Conservation (phyloP, 2,329 filamentous ascomycete genomes). For the Penicillium verrucosum region DNA sequence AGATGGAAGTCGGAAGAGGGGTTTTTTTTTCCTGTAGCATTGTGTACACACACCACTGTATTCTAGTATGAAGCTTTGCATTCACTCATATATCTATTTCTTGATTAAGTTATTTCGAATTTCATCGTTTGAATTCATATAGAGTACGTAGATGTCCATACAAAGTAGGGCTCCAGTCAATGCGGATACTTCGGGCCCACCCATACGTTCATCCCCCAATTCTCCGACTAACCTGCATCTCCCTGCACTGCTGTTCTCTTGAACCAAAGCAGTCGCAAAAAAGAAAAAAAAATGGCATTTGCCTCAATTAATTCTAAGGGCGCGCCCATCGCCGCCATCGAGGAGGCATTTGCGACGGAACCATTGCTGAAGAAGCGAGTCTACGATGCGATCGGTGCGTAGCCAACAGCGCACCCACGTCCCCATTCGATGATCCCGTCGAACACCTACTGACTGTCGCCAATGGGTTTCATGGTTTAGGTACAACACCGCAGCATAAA, state of each 20-base stretch:
- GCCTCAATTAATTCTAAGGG: slow-evolving; percentile 32
- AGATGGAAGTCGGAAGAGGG: not conserved
- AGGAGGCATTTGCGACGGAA: slow-evolving; percentile 42
- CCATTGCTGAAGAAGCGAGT: slow-evolving; percentile 40
- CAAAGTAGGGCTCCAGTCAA: not conserved
- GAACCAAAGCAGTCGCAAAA: slow-evolving; percentile 19
- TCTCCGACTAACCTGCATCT: slow-evolving; percentile 12
- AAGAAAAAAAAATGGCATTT: slow-evolving; percentile 34
- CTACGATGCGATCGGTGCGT: slow-evolving; percentile 45
- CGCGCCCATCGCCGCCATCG: slow-evolving; percentile 33
- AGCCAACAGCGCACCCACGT: slow-evolving; percentile 12
- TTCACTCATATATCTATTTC: slow-evolving; percentile 9
- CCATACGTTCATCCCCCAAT: slow-evolving; percentile 16
- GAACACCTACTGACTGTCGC: slow-evolving; percentile 14
- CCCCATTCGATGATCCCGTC: slow-evolving; percentile 2
- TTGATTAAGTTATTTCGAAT: not conserved
- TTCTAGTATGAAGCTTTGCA: slow-evolving; percentile 24
- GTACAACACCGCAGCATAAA: slow-evolving; percentile 36
- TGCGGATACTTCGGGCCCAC: slow-evolving; percentile 10
- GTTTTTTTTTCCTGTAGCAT: slow-evolving; percentile 17
- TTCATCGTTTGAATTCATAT: not conserved
- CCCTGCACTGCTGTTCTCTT: slow-evolving; percentile 13
- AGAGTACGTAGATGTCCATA: not conserved
- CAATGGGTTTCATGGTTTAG: slow-evolving; percentile 23
- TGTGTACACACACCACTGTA: slow-evolving; percentile 30